A percentile compares a stretch with the other conserved stretches of the same genome.
Conservation (phyloP, 2,329 filamentous ascomycete species). For the Tolypocladium endophyticum region DNA sequence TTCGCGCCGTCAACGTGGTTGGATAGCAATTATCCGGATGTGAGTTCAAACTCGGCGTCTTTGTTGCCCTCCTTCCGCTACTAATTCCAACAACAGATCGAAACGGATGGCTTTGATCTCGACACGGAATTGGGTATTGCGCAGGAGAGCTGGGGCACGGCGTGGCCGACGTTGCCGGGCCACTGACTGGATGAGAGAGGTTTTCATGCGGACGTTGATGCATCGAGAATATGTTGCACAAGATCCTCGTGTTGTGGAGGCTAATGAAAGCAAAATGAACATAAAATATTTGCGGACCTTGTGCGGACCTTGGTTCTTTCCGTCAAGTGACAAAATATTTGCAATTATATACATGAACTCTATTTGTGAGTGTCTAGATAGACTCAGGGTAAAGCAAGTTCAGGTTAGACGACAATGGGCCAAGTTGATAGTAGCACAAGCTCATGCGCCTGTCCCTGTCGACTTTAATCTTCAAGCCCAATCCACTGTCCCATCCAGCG, state of each 20-base stretch:
- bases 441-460: neutral
- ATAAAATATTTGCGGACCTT: too few species aligned
- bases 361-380: too few species aligned
- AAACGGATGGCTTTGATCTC: neutral
- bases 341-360: too few species aligned
- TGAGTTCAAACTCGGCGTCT: neutral
- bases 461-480: neutral
- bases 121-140: neutral
- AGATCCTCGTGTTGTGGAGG: too few species aligned
- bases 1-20: neutral
- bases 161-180: neutral
- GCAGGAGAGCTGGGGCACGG: neutral
- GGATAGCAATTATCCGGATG: neutral
- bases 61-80: too few species aligned
- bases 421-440: neutral
- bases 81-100: neutral
- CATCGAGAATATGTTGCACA: too few species aligned
- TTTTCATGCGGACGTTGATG: too few species aligned
- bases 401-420: neutral
- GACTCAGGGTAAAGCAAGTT: too few species aligned
- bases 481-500: slow-evolving; percentile 53
- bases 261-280: too few species aligned
- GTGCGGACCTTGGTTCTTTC: too few species aligned
- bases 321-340: too few species aligned
- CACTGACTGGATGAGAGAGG: neutral